Evolutionary conservation across 495 filamentous ascomycete genomes (phyloP).

Genomic region (Astrothelium subdiscretum): DNA sequence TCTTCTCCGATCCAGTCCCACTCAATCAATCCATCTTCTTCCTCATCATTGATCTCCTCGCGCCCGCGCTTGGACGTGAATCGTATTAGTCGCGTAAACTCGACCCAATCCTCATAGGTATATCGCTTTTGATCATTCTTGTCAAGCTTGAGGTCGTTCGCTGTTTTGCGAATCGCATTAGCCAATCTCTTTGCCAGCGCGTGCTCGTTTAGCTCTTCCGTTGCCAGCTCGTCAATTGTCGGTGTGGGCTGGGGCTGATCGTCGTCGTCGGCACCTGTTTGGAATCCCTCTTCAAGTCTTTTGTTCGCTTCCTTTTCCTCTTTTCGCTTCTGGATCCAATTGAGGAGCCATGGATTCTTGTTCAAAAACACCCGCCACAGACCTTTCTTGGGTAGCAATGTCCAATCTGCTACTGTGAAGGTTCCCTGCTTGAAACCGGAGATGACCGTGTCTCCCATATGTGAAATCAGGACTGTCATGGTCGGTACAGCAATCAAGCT

Average conservation of each 20-base stretch:
- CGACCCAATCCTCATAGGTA: conserved; percentile 53
- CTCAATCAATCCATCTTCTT: conserved; percentile 45
- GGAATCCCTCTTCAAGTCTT: conserved; percentile 39
- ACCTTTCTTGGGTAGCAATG: conserved; percentile 43
- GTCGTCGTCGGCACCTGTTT: conserved; percentile 8
- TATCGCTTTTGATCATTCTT: conserved; percentile 34
- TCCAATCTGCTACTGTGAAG: conserved; percentile 43
- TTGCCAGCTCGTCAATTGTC: conserved; percentile 38
- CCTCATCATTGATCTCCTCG: conserved; percentile 33
- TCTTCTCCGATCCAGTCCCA: conserved; percentile 61
- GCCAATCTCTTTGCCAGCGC: conserved; percentile 41
- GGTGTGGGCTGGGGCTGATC: not conserved
- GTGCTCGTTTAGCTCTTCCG: conserved; percentile 23
- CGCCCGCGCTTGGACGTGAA: conserved; percentile 33
- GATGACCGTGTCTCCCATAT: conserved; percentile 54
- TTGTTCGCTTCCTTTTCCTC: conserved; percentile 27
- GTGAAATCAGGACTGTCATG: conserved; percentile 54
- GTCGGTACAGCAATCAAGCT: conserved; percentile 50
- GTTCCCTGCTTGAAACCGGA: conserved; percentile 44
- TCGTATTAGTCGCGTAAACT: conserved; percentile 48
- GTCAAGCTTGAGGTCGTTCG: conserved; percentile 33
- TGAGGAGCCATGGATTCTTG: conserved; percentile 31
- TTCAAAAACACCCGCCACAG: conserved; percentile 35
- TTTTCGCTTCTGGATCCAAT: conserved; percentile 28
- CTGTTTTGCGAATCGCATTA: conserved; percentile 40